These are phyloP conservation scores for Lipomyces orientalis DNA, from an alignment of 805 yeast species.

Conservation along the genomic window DNA sequence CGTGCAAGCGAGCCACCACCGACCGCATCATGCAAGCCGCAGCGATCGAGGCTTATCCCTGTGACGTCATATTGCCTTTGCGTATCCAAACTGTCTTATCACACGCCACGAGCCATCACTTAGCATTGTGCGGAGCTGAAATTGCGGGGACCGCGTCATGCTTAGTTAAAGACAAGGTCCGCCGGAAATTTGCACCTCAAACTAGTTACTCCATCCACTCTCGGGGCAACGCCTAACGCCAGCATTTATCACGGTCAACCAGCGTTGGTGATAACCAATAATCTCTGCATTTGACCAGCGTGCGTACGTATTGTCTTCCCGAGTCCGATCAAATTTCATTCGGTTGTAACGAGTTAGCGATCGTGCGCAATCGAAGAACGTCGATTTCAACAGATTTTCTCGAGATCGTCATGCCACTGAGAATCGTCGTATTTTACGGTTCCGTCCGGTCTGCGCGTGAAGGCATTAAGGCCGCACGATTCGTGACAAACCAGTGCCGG, in stretches of 20 bases:
- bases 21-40: background rate
- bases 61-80: no score
- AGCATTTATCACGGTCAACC: background rate
- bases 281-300: background rate
- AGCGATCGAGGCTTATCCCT: background rate
- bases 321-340: background rate
- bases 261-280: conserved; percentile 2
- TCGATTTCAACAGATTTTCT: background rate
- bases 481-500: conserved; percentile 8
- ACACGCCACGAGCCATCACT: background rate
- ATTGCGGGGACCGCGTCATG: background rate
- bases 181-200: background rate
- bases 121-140: background rate
- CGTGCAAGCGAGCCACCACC: no score
- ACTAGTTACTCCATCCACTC: background rate
- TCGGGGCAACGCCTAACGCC: conserved; percentile 2
- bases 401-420: background rate
- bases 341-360: no score
- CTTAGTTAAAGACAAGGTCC: background rate
- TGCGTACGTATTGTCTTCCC: background rate
- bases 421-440: conserved; percentile 5
- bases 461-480: conserved; percentile 9
- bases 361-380: background rate
- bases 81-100: no score
- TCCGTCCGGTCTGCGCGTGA: conserved; percentile 6